Evolutionary conservation across 2,329 filamentous ascomycete genomes (phyloP).

Genomic region (Apiospora hydei): DNA sequence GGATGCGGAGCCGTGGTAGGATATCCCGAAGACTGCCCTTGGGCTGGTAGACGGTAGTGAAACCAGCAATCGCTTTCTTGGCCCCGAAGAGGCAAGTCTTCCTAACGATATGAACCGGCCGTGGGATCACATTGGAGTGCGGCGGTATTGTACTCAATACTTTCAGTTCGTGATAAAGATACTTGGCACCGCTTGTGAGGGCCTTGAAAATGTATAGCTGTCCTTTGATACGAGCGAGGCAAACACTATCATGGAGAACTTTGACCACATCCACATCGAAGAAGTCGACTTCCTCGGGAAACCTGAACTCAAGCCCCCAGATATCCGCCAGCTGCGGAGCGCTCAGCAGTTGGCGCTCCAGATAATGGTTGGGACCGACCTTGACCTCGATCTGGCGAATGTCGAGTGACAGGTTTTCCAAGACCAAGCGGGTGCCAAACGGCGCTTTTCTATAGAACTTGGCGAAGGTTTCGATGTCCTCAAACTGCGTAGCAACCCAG

Average conservation of each 20-base stretch:
- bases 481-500: slow-evolving; percentile 52
- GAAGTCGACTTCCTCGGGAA: slow-evolving; percentile 59
- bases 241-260: slow-evolving; percentile 67
- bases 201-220: slow-evolving; percentile 64
- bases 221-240: slow-evolving; percentile 55
- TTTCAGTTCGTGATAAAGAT: slow-evolving; percentile 67
- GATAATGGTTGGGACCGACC: slow-evolving; percentile 57
- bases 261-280: slow-evolving; percentile 55
- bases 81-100: slow-evolving; percentile 63
- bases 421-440: slow-evolving; percentile 65
- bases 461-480: slow-evolving; percentile 39
- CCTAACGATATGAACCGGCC: slow-evolving; percentile 61
- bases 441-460: slow-evolving; percentile 55
- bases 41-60: slow-evolving; percentile 61
- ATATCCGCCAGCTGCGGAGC: slow-evolving; percentile 48
- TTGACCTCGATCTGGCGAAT: slow-evolving; percentile 53
- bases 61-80: slow-evolving; percentile 63
- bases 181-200: slow-evolving; percentile 63
- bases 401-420: slow-evolving; percentile 58
- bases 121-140: slow-evolving; percentile 60
- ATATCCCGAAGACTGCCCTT: slow-evolving; percentile 63
- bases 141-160: slow-evolving; percentile 59
- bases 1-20: slow-evolving; percentile 58
- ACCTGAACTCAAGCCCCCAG: slow-evolving; percentile 50
- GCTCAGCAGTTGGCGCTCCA: slow-evolving; percentile 61